Evolutionary conservation across 139 green algal species (phyloP).

Genomic region (Micractinium conductrix): DNA sequence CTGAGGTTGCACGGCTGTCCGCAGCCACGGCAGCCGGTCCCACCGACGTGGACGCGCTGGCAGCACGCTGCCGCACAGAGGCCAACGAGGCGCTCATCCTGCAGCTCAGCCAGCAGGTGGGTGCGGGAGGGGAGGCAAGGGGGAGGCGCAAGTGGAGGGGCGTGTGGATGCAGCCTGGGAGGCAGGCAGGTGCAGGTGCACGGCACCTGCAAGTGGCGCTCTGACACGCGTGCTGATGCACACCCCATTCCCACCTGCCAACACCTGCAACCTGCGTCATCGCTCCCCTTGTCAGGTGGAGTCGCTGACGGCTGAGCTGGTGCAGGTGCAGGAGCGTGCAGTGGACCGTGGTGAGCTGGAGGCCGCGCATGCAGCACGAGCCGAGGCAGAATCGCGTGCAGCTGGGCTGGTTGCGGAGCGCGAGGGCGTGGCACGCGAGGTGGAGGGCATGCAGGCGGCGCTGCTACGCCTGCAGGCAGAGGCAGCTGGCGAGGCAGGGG

Average conservation of each 20-base stretch:
- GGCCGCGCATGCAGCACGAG: slow-evolving; percentile 8
- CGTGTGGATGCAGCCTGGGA: neutral
- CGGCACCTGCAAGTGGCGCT: neutral
- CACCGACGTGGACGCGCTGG: slow-evolving; percentile 62
- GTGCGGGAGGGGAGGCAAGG: no score
- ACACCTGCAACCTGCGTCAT: no score
- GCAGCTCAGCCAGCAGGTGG: slow-evolving; percentile 68
- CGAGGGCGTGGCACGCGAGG: slow-evolving; percentile 16
- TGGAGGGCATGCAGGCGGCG: slow-evolving; percentile 34
- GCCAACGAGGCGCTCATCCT: slow-evolving; percentile 74
- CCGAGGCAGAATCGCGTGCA: slow-evolving; percentile 20
- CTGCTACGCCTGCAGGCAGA: slow-evolving; percentile 37
- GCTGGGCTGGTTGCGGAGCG: slow-evolving; percentile 5
- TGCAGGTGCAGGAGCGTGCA: slow-evolving; percentile 20
- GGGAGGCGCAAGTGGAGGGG: no score
- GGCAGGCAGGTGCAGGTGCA: neutral
- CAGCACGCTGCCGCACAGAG: slow-evolving; percentile 61
- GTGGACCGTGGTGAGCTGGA: slow-evolving; percentile 3
- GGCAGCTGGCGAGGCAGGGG: neutral
- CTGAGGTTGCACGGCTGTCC: slow-evolving; percentile 61
- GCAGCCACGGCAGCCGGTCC: slow-evolving; percentile 39
- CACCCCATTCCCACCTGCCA: neutral
- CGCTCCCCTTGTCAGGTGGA: slow-evolving; percentile 17
- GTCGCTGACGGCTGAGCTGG: slow-evolving; percentile 24
- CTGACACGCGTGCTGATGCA: neutral